A percentile compares a stretch with the other conserved stretches of the same genome.
Evolutionary conservation across 345 rosid species (phyloP).

Genomic region (Salix purpurea): DNA sequence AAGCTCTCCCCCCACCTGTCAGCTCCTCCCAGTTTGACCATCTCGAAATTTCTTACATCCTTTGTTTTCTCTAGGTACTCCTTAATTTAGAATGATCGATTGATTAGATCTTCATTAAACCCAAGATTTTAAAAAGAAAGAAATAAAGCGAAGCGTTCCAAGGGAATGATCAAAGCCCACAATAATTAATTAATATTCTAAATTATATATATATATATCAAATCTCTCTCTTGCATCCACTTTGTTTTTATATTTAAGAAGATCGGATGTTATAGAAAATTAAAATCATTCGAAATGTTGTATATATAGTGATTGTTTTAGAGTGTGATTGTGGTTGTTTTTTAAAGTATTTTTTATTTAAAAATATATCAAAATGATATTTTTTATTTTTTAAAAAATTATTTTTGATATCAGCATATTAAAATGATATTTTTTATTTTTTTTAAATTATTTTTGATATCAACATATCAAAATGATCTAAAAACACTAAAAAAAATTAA

Average conservation of each 20-base stretch:
- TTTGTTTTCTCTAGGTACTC: background rate
- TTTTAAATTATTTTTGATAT: too few relatives aligned
- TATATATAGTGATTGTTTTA: background rate
- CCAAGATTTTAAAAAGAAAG: background rate
- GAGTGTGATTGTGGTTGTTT: too few relatives aligned
- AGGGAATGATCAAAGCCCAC: background rate
- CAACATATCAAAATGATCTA: too few relatives aligned
- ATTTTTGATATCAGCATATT: too few relatives aligned
- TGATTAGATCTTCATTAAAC: conserved; percentile 13
- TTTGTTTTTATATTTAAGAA: background rate
- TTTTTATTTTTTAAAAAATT: too few relatives aligned
- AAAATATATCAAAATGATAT: too few relatives aligned
- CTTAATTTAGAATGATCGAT: too few relatives aligned
- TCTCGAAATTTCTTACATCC: background rate
- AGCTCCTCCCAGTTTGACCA: conserved; percentile 14
- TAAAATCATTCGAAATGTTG: background rate
- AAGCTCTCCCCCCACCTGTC: conserved; percentile 10
- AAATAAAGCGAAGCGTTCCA: background rate
- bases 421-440: too few relatives aligned
- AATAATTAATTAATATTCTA: too few relatives aligned
- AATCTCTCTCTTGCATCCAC: background rate
- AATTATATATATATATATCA: background rate
- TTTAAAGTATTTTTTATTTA: too few relatives aligned
- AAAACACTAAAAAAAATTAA: too few relatives aligned
- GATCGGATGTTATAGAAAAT: background rate